These are phyloP conservation scores for Heliocybe sulcata DNA, from an alignment of 1,284 basidiomycete species.

Conservation along the genomic window DNA sequence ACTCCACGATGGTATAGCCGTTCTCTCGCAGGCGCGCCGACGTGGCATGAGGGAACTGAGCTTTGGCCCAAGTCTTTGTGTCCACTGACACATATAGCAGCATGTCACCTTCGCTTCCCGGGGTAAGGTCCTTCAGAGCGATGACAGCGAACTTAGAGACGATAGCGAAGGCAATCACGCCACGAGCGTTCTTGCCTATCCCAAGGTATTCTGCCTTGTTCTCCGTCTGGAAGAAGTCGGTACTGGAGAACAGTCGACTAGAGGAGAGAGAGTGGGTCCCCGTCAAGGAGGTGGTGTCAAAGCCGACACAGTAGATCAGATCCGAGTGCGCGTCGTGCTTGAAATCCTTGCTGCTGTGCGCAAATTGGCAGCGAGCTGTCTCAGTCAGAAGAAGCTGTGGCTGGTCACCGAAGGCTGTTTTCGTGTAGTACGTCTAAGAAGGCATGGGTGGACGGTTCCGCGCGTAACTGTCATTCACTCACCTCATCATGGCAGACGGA, in stretches of 20 bases:
- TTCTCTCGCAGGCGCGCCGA: slow-evolving; percentile 78
- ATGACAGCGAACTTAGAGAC: slow-evolving; percentile 89
- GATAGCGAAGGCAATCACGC: slow-evolving; percentile 84
- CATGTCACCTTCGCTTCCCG: slow-evolving; percentile 59
- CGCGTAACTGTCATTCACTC: slow-evolving; percentile 11
- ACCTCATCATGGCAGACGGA: slow-evolving; percentile 74
- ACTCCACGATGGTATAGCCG: slow-evolving; percentile 94
- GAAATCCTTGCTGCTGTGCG: slow-evolving; percentile 76
- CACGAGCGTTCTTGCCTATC: slow-evolving; percentile 75
- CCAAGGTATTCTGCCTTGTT: slow-evolving; percentile 75
- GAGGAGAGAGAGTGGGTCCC: slow-evolving; percentile 52
- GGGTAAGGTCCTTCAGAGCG: slow-evolving; percentile 63
- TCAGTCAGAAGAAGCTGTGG: slow-evolving; percentile 57
- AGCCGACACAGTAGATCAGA: slow-evolving; percentile 84
- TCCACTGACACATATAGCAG: slow-evolving; percentile 81
- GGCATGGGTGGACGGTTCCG: slow-evolving; percentile 6
- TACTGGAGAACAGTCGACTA: slow-evolving; percentile 72
- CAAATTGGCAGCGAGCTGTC: slow-evolving; percentile 78
- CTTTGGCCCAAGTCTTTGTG: slow-evolving; percentile 75
- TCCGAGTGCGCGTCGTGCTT: slow-evolving; percentile 65
- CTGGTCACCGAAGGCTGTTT: slow-evolving; percentile 65
- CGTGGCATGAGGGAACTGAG: slow-evolving; percentile 81
- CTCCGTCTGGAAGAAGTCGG: slow-evolving; percentile 73
- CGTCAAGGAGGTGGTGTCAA: slow-evolving; percentile 48
- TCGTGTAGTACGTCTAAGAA: slow-evolving; percentile 77